Evolutionary conservation across 164 flowering plant species (phyloP).

Genomic region (Stephania cephalantha): DNA sequence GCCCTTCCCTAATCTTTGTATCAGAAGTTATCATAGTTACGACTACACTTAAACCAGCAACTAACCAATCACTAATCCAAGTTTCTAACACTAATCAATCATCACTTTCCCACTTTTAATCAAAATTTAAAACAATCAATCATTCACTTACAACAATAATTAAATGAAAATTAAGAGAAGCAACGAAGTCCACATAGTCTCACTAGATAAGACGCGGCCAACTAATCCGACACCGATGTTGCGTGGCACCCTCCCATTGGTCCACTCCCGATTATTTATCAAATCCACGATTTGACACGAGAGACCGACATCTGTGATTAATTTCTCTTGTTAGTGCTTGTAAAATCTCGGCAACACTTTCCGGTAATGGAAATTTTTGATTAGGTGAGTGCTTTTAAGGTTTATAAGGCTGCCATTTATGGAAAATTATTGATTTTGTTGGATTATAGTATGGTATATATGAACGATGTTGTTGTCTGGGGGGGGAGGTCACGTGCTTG

Average conservation of each 20-base stretch:
- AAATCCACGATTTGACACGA: neutral
- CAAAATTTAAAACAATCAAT: neutral
- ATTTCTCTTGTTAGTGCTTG: no score
- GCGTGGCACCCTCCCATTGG: neutral
- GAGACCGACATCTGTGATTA: no score
- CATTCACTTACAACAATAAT: neutral
- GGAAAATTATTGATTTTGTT: neutral
- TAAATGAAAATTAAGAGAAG: neutral
- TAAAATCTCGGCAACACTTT: no score
- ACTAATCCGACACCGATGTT: neutral
- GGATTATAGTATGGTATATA: no score
- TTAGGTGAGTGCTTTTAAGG: slow-evolving; percentile 6
- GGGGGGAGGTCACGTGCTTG: neutral
- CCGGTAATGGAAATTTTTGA: neutral
- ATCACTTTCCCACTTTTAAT: neutral
- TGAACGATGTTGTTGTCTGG: no score
- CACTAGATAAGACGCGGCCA: neutral
- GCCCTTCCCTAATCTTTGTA: no score
- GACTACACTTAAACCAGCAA: neutral
- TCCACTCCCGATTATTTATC: neutral
- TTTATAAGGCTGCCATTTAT: neutral
- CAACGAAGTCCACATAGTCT: neutral
- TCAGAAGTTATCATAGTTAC: neutral
- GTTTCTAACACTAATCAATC: neutral
- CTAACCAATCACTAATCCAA: neutral